phyloP scores from a whole-genome alignment of 179 eudicot species.

The Corrigiola litoralis region DNA sequence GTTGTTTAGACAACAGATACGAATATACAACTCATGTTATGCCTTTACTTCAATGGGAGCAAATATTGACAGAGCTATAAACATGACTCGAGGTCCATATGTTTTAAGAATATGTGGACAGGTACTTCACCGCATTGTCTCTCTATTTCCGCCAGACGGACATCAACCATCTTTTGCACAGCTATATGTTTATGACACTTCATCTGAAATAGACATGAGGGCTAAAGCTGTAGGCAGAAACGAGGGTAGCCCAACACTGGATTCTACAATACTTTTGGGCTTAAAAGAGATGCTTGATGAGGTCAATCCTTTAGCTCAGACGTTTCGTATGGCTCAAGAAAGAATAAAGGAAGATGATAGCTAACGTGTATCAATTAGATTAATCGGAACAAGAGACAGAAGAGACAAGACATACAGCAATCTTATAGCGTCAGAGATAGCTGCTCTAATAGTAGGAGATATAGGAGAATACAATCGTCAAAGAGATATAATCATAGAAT shows the following conservation, averaged over 20 bases:
- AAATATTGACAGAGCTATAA: neutral
- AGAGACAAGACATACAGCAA: neutral
- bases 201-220: neutral
- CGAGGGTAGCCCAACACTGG: neutral
- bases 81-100: neutral
- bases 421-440: constrained; percentile 2
- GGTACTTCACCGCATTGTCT: neutral
- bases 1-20: neutral
- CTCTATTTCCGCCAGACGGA: neutral
- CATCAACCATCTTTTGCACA: constrained; percentile 6
- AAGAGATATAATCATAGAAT: constrained; percentile 10
- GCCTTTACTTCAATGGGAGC: constrained; percentile 19
- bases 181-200: constrained; percentile 12
- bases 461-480: neutral
- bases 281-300: constrained; percentile 1
- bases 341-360: neutral
- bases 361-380: neutral
- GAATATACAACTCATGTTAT: neutral
- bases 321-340: constrained; percentile 2
- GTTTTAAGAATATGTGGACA: constrained; percentile 3
- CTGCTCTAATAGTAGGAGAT: constrained; percentile 6
- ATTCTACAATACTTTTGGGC: neutral
- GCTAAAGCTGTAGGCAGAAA: neutral
- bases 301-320: neutral
- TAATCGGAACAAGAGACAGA: neutral